Percentiles rank a stretch among this genome's conserved stretches.
Conservation (phyloP, 352 stramenopile species). For the Phytophthora pseudosyringae region DNA sequence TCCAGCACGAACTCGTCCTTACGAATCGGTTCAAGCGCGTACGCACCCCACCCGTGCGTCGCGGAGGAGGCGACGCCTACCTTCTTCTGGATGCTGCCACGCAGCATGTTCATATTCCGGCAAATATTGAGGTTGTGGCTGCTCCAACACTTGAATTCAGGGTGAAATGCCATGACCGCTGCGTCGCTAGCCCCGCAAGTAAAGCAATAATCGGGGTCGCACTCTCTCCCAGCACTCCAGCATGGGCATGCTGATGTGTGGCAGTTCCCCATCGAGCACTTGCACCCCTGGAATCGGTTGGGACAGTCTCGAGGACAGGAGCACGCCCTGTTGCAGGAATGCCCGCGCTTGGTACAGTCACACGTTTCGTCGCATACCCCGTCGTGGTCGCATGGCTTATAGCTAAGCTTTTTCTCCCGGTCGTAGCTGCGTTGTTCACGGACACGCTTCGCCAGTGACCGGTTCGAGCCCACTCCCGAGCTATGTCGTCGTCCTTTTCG, state of each 20-base stretch:
- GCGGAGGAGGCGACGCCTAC: slow-evolving; percentile 71
- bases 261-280: slow-evolving; percentile 60
- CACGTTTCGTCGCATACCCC: slow-evolving; percentile 60
- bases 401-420: slow-evolving; percentile 60
- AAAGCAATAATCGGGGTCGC: slow-evolving; percentile 78
- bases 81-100: slow-evolving; percentile 58
- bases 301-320: slow-evolving; percentile 65
- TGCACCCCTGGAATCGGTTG: slow-evolving; percentile 74
- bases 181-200: slow-evolving; percentile 70
- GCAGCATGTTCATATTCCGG: slow-evolving; percentile 69
- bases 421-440: slow-evolving; percentile 50
- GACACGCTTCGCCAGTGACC: slow-evolving; percentile 38
- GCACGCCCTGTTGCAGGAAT: slow-evolving; percentile 70
- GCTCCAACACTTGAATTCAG: slow-evolving; percentile 27
- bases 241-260: slow-evolving; percentile 65
- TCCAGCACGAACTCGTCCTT: slow-evolving; percentile 80
- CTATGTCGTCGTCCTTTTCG: slow-evolving; percentile 24
- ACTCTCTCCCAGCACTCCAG: slow-evolving; percentile 59
- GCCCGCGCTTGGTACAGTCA: slow-evolving; percentile 55
- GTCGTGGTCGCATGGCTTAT: slow-evolving; percentile 66
- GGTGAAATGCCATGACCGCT: slow-evolving; percentile 55
- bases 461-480: slow-evolving; percentile 18
- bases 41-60: slow-evolving; percentile 78
- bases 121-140: slow-evolving; percentile 55
- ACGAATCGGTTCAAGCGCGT: slow-evolving; percentile 63